Evolutionary conservation across 2,329 filamentous ascomycete species (phyloP), one percentile per base, ranked within the genome.

Genomic region (Coniochaeta sp.): DNA sequence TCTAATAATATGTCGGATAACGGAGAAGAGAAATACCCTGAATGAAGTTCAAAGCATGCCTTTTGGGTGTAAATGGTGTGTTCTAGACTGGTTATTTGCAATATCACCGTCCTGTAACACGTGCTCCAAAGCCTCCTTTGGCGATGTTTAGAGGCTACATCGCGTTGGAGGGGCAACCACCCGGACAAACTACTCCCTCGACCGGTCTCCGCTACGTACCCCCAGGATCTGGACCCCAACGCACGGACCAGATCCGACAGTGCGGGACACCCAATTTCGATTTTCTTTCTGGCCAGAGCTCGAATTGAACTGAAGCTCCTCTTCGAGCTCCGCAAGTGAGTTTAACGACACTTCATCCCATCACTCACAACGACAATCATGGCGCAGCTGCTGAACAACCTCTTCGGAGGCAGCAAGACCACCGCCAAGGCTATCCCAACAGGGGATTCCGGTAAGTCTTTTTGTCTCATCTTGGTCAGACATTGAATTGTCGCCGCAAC

Each of bases 391-490:
- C 71, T 90, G 67, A 89, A 89, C 75, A 85, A 84, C 71, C 74
- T 91, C 69, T 84, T 92, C 68, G 88, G 88, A 70, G 87, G 83
- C 71, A 80, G 80, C 71, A 87, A 90, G 78, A 78, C 85, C 64
- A 75, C 77, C 55, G 78, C 78, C 65, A 79, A 79, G 66, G 74
- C 78, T 40, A 74, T 77, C 58, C 75, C 80, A 50, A 75, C 76
- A 64, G 79, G 74, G 62, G 87, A 91, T 74, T 81, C 87, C 67
- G 88, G 88, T 90, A 79, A 69, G 83, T 76, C 61, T 59, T 34
- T 58, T 34, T 58, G 26, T 65, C 57, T 56, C 36, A 61, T 59
- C 56, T 59, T 57, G 43, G 22, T 31, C 24, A 52, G 50, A 52
- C 26, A 58, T 38, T n/a, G 2, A 22, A 24, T 47, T 26, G 33